These are phyloP conservation scores for Aspergillus sp. DNA, from an alignment of 2,329 filamentous ascomycete genomes.

Conservation along the genomic window DNA sequence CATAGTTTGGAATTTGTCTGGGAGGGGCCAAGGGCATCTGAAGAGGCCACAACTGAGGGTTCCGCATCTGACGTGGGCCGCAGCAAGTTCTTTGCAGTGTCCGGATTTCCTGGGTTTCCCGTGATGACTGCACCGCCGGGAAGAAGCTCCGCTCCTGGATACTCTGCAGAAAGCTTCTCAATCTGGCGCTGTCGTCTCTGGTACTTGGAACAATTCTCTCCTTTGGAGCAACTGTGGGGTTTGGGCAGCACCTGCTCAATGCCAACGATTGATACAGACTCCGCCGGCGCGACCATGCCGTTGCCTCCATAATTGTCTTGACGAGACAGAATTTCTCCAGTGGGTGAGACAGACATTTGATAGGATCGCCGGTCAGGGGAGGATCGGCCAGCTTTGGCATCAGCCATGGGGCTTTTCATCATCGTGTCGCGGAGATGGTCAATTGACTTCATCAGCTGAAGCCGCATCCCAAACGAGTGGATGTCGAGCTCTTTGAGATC, in stretches of 20 bases:
- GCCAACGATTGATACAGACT: constrained; percentile 82
- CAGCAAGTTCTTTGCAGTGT: constrained; percentile 49
- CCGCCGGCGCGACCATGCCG: constrained; percentile 55
- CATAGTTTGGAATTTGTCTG: constrained; percentile 58
- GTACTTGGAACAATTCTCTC: constrained; percentile 76
- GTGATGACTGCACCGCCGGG: constrained; percentile 48
- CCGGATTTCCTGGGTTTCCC: constrained; percentile 67
- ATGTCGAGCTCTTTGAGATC: constrained; percentile 59
- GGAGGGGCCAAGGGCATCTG: constrained; percentile 71
- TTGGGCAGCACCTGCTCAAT: constrained; percentile 89
- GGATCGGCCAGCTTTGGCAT: constrained; percentile 3
- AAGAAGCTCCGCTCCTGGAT: constrained; percentile 57
- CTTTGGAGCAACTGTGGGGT: constrained; percentile 75
- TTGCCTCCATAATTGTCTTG: constrained; percentile 34
- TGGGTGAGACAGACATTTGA: constrained; percentile 5
- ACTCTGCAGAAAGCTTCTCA: constrained; percentile 62
- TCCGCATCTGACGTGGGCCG: constrained; percentile 66
- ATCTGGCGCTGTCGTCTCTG: constrained; percentile 68
- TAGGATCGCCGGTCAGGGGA: constrained; percentile 18
- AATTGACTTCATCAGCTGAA: constrained; percentile 52
- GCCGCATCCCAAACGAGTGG: constrained; percentile 54
- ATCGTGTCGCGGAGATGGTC: constrained; percentile 38
- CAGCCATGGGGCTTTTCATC: constrained; percentile 2
- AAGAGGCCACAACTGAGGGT: constrained; percentile 79
- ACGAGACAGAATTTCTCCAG: constrained; percentile 6